A percentile compares a stretch with the other conserved stretches of the same genome.
Conservation (phyloP, 495 filamentous ascomycete species). For the Aspergillus coremiiformis region DNA sequence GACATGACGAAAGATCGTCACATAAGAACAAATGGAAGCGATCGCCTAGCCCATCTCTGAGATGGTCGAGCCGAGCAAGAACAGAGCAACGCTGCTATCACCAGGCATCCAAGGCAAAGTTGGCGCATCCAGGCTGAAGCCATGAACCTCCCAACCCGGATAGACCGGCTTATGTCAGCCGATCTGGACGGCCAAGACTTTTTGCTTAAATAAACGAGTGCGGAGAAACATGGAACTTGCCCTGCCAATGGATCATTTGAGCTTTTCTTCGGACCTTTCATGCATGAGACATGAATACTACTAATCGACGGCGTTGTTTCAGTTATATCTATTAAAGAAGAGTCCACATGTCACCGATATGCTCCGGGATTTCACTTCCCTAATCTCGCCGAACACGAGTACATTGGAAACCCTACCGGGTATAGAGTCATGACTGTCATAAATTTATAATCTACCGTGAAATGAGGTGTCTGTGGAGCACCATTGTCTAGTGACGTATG, state of each 20-base stretch:
- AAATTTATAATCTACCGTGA: background rate
- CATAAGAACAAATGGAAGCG: background rate
- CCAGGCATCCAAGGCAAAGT: background rate
- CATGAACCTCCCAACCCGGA: background rate
- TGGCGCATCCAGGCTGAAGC: background rate
- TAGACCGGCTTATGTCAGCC: slow-evolving; percentile 6
- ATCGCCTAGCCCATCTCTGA: slow-evolving; percentile 10
- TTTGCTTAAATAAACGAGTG: background rate
- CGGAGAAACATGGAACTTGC: background rate
- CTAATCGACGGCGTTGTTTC: background rate
- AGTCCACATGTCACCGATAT: background rate
- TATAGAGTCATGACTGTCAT: background rate
- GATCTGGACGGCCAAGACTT: background rate
- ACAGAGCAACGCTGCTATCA: background rate
- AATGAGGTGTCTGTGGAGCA: background rate
- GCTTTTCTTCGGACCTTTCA: background rate
- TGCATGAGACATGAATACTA: background rate
- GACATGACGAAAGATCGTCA: slow-evolving; percentile 30
- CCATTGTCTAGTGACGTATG: slow-evolving; percentile 1
- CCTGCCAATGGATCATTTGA: background rate
- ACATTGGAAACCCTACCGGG: background rate
- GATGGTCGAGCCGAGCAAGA: background rate
- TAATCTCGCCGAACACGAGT: slow-evolving; percentile 4
- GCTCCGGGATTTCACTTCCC: background rate
- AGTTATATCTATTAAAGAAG: background rate